Conservation (phyloP, 1,284 basidiomycete genomes). For the Inonotus obliquus region DNA sequence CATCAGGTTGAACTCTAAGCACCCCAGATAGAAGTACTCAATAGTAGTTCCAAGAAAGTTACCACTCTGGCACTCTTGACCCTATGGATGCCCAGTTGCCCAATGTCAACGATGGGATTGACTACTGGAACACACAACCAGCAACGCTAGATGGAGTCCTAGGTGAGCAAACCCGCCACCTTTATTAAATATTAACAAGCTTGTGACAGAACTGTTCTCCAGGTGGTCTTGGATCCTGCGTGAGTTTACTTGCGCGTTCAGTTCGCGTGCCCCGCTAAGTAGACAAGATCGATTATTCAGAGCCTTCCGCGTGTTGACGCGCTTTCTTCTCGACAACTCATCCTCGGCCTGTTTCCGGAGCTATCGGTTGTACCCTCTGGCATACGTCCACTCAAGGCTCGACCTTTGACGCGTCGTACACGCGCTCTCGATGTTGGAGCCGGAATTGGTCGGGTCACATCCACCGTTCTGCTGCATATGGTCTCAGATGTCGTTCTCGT, state of each 20-base stretch:
- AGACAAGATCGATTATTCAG: constrained; percentile 36
- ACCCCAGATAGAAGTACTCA: too few species aligned
- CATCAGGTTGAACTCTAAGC: not conserved
- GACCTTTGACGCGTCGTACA: constrained; percentile 35
- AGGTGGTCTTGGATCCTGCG: constrained; percentile 73
- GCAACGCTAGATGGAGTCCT: constrained; percentile 72
- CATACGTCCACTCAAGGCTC: constrained; percentile 38
- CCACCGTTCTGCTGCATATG: constrained; percentile 79
- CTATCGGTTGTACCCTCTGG: constrained; percentile 74
- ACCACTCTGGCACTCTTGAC: not conserved
- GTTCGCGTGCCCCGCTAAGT: constrained; percentile 18
- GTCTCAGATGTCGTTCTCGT: constrained; percentile 82
- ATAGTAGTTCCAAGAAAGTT: not conserved
- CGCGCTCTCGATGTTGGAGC: constrained; percentile 88
- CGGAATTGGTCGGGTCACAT: constrained; percentile 88
- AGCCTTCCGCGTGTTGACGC: constrained; percentile 85
- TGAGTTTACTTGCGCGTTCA: constrained; percentile 31
- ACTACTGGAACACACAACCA: constrained; percentile 73
- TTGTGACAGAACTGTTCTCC: constrained; percentile 21
- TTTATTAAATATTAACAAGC: not conserved
- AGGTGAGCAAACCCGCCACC: constrained; percentile 32
- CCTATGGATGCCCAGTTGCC: constrained; percentile 31
- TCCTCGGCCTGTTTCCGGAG: constrained; percentile 75
- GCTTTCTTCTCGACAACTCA: constrained; percentile 81
- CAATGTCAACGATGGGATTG: constrained; percentile 61